Base-by-base conservation (phyloP, 140 eudicot genomes). In the Senecio squalidus region DNA sequence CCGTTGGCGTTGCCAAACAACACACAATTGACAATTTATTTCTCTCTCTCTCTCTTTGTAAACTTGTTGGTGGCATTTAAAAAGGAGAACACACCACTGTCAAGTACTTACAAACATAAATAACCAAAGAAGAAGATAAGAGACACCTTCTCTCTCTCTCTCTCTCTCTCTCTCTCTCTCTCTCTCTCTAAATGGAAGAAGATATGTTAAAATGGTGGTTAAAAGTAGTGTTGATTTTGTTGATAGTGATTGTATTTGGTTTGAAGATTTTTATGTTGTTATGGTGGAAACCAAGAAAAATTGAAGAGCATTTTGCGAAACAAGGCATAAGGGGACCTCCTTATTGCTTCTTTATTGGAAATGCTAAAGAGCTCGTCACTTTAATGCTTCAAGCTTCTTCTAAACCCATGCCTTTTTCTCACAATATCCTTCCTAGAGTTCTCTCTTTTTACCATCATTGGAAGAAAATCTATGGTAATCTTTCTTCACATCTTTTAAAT, bases 251-350 rank as follows among this genome's bases (percentile, higher is more conserved):
- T 64, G 66, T 70, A 46, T 40, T 75, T 60, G 43, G 67, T 51
- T 40, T 73, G 21, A 82, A 76, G 60, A 62, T 80, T 18, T 58
- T 78, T 64, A 62, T 70, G 55, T 29, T 74, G 67, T 55, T 88
- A 13, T 88, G 95, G 91, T 88, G 91, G 92, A 88, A 71, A 66
- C 96, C 91, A 22, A 79, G 78, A 73, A 84, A 77, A 61, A 74
- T 84, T 30, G 95, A 84, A 64, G 62, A 83, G 56, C 95, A 88
- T 70, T 88, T 88, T 58, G 62, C 79, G n/a, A 81, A 84, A 52
- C 96, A 88, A 72, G 96, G 96, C 38, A 82, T 88, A 40, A 79
- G 68, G 72, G 95, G 96, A 30, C 96, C 96, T 10, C 87, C 87
- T 66, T 88, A 84, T 64, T 72, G 72, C 38, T 80, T 84, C 77